Base-by-base conservation (phyloP, 2,329 filamentous ascomycete species). In the Phoma sp. region DNA sequence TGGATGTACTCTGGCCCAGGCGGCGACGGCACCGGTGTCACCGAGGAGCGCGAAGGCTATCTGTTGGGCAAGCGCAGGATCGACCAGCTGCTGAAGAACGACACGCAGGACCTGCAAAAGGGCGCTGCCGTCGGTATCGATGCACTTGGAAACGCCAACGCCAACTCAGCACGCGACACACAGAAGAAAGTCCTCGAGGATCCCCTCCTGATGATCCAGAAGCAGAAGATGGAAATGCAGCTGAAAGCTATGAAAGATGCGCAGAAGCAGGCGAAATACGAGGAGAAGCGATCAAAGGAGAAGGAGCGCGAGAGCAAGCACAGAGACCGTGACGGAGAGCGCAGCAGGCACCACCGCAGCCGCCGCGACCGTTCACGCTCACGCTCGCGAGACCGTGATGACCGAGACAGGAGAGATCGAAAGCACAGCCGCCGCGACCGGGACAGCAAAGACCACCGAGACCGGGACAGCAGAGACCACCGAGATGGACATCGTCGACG, bases 1-100 rank as follows among this genome's bases (percentile, higher is more conserved):
- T 99, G 95, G 91, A 97, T 99, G 92, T 99, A 99, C 77, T 87
- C 89, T 65, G 93, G 93, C 1, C 92, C 95, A 7, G 89, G 88
- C 42, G 83, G 82, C 51, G 91, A 91, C 29, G 88, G 90, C 68
- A 85, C 84, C 20, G 77, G 74, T 17, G 76, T 79, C 4, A 86
- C 78, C 0, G 93, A 97, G 74, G 95, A 98, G 77, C 92, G 91
- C 78, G 95, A 99, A 71, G 92, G 90, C 4, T 99, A 96, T 73
- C 78, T 99, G 1, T 81, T 99, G 12, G 95, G 95, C 46, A 98
- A 97, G 80, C 84, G 95, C 53, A 85, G 93, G 53, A 93, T 99
- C 72, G 93, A 98, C 78, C 87, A 88, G 11, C 81, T 99, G 48
- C 85, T 92, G 36, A 91, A 95, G 73, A 91, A 90, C 42, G 88